A percentile compares a stretch with the other conserved stretches of the same genome.
Conservation (phyloP, 768 basidiomycete genomes). For the Roridomyces roridus region DNA sequence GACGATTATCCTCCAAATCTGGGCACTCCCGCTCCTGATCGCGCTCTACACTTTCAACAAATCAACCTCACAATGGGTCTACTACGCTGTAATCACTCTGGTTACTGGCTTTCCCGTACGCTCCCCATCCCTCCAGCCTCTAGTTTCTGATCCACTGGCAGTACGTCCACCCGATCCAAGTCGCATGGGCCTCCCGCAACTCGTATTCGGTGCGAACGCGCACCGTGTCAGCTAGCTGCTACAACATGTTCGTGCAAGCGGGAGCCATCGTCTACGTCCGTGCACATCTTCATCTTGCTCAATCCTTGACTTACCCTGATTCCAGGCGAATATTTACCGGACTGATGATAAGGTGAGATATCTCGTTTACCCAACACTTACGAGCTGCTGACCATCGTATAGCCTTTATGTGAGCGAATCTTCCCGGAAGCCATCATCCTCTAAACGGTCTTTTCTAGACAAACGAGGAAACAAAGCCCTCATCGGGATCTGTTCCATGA, state of each 20-base stretch:
- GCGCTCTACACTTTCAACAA: conserved; percentile 57
- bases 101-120: conserved; percentile 58
- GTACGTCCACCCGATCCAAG: conserved; percentile 54
- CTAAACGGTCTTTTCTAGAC: conserved; percentile 39
- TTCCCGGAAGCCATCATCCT: not conserved
- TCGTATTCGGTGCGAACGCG: conserved; percentile 63
- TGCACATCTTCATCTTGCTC: not conserved
- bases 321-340: conserved; percentile 62
- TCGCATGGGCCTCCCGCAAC: conserved; percentile 66
- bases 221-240: conserved; percentile 54
- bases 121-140: conserved; percentile 33
- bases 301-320: conserved; percentile 1
- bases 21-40: conserved; percentile 67
- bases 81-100: conserved; percentile 58
- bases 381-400: not conserved
- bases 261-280: conserved; percentile 55
- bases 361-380: not conserved
- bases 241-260: conserved; percentile 73
- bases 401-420: conserved; percentile 41
- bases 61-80: conserved; percentile 60
- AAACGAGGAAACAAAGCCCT: conserved; percentile 64
- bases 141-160: not conserved
- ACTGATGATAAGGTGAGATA: conserved; percentile 50
- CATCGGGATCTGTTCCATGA: conserved; percentile 59
- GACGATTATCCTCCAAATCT: conserved; percentile 60